Evolutionary conservation across 306 rosid species (phyloP), one percentile per base, ranked within the genome.

Genomic region (Vachellia pachyceras): DNA sequence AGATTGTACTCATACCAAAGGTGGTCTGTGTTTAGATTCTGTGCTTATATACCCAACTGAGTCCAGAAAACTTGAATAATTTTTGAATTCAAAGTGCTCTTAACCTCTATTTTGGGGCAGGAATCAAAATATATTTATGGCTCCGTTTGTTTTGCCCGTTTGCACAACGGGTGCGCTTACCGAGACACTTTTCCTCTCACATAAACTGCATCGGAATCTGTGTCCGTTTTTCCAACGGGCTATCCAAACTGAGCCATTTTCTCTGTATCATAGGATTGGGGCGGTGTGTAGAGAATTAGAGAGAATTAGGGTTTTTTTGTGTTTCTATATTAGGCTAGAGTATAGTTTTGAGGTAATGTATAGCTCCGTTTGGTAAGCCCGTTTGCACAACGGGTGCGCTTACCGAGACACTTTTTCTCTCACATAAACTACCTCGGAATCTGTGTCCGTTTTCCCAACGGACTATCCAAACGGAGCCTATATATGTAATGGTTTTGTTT

Each of bases 1-100:
- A 65, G 99, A 95, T 84, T 95, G 99, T 80, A 95, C 99, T 5
- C 99, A 95, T 79, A 89, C 97, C 17, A 95, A 93, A 86, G 98
- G 99, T 5, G 99, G 99, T 29, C 96, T 95, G 36, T 93, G 97
- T 90, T 78, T 95, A 73, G 99, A 95, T 77, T 90, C 99, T 74
- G 91, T 90, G 79, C 81, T 90, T 33, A 69, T 95, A 68, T 87
- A 66, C 78, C 99, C 99, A 25, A 83, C 84, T 47, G 93, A 84
- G 42, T 84, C 85, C 79, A 75, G 64, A 77, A 91, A 85, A 90
- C 90, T 86, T 84, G 49, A 80, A 50, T 83, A 88, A 73, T 84
- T 88, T 89, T 90, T 95, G 63, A 84, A 47, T 70, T 23, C 67
- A 73, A 85, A 60, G 67, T 33, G 70, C 67, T 35, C 79, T 83